Evolutionary conservation across 1,284 basidiomycete species (phyloP).

Genomic region (Cryptococcus wingfieldii): DNA sequence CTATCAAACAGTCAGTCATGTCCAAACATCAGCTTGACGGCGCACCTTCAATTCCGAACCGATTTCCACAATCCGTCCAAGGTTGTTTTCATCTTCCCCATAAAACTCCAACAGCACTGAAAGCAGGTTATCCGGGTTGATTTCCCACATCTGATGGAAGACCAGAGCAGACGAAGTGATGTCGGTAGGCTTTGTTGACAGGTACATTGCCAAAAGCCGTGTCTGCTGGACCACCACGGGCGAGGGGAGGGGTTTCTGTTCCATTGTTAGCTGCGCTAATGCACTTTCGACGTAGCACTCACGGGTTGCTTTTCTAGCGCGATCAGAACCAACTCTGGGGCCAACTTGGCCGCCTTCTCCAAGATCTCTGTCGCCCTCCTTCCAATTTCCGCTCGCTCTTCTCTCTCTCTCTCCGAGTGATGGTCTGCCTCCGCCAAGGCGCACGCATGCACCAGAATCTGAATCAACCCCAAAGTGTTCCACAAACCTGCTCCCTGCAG

Average conservation of each 20-base stretch:
- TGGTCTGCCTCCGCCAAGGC: slow-evolving; percentile 51
- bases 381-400: slow-evolving; percentile 63
- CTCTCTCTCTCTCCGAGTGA: slow-evolving; percentile 54
- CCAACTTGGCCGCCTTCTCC: slow-evolving; percentile 74
- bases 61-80: slow-evolving; percentile 90
- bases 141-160: slow-evolving; percentile 93
- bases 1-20: slow-evolving; percentile 51
- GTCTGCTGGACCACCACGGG: slow-evolving; percentile 81
- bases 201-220: slow-evolving; percentile 83
- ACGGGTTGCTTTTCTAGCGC: slow-evolving; percentile 86
- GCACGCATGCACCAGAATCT: slow-evolving; percentile 63
- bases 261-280: slow-evolving; percentile 4
- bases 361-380: slow-evolving; percentile 79
- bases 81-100: slow-evolving; percentile 84
- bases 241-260: slow-evolving; percentile 79
- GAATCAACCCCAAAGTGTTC: slow-evolving; percentile 89
- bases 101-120: slow-evolving; percentile 88
- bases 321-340: slow-evolving; percentile 91
- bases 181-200: slow-evolving; percentile 57
- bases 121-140: slow-evolving; percentile 76
- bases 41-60: slow-evolving; percentile 86
- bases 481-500: slow-evolving; percentile 80
- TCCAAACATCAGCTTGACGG: slow-evolving; percentile 19
- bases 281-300: slow-evolving; percentile 41
- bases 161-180: slow-evolving; percentile 93